Evolutionary conservation across 306 rosid species (phyloP), one percentile per base, ranked within the genome.

Genomic region (Medicago truncatula): DNA sequence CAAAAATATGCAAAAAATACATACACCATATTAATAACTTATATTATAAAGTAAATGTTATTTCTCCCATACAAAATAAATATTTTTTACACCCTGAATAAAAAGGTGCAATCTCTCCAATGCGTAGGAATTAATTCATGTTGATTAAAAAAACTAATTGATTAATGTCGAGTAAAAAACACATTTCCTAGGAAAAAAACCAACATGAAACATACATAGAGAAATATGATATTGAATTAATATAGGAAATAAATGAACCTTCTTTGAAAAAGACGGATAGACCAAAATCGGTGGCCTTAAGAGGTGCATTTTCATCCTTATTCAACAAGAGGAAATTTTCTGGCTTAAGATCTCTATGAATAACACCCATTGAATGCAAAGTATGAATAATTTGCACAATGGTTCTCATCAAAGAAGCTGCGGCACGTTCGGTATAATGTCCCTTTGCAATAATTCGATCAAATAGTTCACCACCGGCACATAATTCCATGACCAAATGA

Each of bases 301-400:
- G 78, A n/a, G 87, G 78, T 2, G 87, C 49, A 78, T 71, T 63
- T 17, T 86, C 87, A 14, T 78, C 82, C 23, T 71, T 70, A 49
- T 17, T 81, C 64, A 75, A 71, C 75, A 86, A 78, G 68, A 86
- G 77, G 73, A 86, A 86, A 84, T 83, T 86, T 79, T 86, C 89
- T 2, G 87, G 89, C 75, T 86, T 86, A 25, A 86, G 87, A 56
- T 86, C 89, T 68, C 89, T 78, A 71, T 83, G 89, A 61, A 82
- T 85, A 9, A 85, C 82, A 11, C 88, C 86, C 73, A 75, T 62
- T 11, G 78, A 59, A 57, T 82, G 88, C 15, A 78, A 85, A 1
- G 77, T 73, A 1, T 82, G 74, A 39, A 82, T 63, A n/a, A 82
- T 74, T 31, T 76, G 44, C 5, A 85, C 67, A 4, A 85, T 82